These are phyloP conservation scores for Phytopythium sindhum DNA, from an alignment of 352 stramenopile genomes.

Conservation along the genomic window DNA sequence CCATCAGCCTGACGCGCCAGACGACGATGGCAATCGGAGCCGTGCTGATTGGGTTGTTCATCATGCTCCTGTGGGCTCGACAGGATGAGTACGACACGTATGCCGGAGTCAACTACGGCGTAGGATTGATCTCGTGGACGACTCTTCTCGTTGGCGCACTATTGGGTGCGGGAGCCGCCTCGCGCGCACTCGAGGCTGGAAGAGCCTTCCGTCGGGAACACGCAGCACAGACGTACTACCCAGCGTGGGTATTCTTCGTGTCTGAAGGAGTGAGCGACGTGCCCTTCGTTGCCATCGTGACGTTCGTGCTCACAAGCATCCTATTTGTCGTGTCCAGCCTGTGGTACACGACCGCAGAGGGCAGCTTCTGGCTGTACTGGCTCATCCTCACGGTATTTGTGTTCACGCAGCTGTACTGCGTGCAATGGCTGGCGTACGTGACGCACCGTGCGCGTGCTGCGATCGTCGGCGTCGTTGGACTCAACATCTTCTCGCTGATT, in stretches of 20 bases:
- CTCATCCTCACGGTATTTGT: conserved; percentile 17
- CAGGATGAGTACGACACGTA: conserved; percentile 25
- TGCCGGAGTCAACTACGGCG: conserved; percentile 20
- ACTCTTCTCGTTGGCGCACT: conserved; percentile 17
- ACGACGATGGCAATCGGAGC: conserved; percentile 3
- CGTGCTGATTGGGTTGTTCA: conserved; percentile 11
- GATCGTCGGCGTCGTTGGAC: conserved; percentile 7
- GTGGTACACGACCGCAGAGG: conserved; percentile 13
- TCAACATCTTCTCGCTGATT: conserved; percentile 20
- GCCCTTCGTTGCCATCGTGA: conserved; percentile 9
- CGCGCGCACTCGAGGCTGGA: conserved; percentile 13
- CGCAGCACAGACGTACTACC: conserved; percentile 18
- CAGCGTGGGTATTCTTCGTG: conserved; percentile 15
- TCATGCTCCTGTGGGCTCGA: conserved; percentile 19
- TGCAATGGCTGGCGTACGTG: conserved; percentile 21
- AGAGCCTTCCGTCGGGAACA: conserved; percentile 20
- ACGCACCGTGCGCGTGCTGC: conserved; percentile 9
- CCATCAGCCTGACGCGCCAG: conserved; percentile 4
- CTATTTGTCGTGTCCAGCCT: conserved; percentile 18
- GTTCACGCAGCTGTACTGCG: conserved; percentile 19
- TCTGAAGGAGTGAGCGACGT: conserved; percentile 13
- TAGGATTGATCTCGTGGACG: conserved; percentile 22
- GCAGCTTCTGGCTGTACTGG: conserved; percentile 23
- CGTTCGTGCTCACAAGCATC: conserved; percentile 12
- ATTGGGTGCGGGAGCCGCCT: conserved; percentile 8